Evolutionary conservation across 352 stramenopile species (phyloP).

Genomic region (Blastocystis sp.): DNA sequence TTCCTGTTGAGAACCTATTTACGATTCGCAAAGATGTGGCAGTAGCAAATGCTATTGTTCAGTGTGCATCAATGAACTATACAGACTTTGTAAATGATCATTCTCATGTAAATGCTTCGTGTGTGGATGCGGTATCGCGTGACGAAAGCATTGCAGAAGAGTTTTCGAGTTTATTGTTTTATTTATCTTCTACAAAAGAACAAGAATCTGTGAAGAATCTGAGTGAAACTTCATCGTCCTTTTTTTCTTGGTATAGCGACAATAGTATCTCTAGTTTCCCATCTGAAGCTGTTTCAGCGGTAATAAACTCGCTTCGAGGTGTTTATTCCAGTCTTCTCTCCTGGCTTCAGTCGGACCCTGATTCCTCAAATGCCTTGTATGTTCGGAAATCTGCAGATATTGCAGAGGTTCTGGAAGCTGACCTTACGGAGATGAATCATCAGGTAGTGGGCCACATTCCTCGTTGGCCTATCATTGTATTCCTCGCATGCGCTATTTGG

Average conservation of each 20-base stretch:
- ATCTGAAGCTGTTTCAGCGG: background rate
- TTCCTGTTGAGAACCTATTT: slow-evolving; percentile 61
- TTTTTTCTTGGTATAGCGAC: slow-evolving; percentile 2
- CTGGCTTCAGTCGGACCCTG: background rate
- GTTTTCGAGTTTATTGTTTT: slow-evolving; percentile 44
- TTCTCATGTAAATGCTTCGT: slow-evolving; percentile 24
- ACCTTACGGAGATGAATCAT: background rate
- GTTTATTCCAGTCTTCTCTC: slow-evolving; percentile 22
- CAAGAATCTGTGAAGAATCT: slow-evolving; percentile 1
- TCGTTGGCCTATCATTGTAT: slow-evolving; percentile 66
- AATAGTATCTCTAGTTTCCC: background rate
- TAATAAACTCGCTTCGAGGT: background rate
- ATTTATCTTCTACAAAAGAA: background rate
- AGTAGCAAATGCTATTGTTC: background rate
- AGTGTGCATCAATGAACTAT: slow-evolving; percentile 44
- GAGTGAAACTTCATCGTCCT: background rate
- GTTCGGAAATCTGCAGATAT: slow-evolving; percentile 17
- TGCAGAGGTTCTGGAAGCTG: background rate
- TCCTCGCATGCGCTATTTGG: slow-evolving; percentile 53
- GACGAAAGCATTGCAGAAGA: slow-evolving; percentile 43
- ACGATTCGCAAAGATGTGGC: slow-evolving; percentile 10
- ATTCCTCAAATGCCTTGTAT: background rate
- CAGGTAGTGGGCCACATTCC: slow-evolving; percentile 16
- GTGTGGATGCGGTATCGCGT: background rate
- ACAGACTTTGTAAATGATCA: slow-evolving; percentile 54